Percentiles rank a stretch among this genome's conserved stretches.
phyloP scores from a whole-genome alignment of 306 rosid genomes.

The Rosa chinensis region DNA sequence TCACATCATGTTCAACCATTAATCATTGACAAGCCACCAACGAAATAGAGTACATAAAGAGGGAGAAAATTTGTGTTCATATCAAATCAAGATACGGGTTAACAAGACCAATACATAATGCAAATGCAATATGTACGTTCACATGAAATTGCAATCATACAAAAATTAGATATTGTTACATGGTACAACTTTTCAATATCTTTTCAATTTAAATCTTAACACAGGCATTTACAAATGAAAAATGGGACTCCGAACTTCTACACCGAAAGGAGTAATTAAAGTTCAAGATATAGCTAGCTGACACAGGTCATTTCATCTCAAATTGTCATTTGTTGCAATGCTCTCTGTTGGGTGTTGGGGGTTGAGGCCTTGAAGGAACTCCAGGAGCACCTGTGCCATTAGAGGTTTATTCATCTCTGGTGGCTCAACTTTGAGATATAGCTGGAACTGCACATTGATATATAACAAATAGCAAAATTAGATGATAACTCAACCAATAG shows the following conservation, averaged over 20 bases:
- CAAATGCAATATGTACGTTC: too few relatives aligned
- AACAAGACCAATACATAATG: too few relatives aligned
- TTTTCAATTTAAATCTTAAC: background rate
- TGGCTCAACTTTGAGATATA: background rate
- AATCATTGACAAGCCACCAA: too few relatives aligned
- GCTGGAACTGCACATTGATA: too few relatives aligned
- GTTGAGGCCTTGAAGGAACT: conserved; percentile 78
- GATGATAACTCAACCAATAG: too few relatives aligned
- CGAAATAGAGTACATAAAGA: too few relatives aligned
- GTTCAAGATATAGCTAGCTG: background rate
- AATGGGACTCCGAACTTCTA: background rate
- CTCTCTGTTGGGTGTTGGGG: conserved; percentile 64
- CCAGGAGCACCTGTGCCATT: conserved; percentile 81
- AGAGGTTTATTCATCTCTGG: conserved; percentile 60
- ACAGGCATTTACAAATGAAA: background rate
- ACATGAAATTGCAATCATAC: too few relatives aligned
- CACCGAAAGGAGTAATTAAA: background rate
- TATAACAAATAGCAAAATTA: too few relatives aligned
- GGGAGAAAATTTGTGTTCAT: too few relatives aligned
- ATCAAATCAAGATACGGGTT: too few relatives aligned
- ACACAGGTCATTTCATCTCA: background rate
- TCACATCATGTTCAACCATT: too few relatives aligned
- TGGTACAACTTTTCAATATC: background rate
- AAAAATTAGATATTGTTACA: too few relatives aligned
- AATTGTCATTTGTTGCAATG: background rate